phyloP scores from a whole-genome alignment of 805 yeast species.

The Lipomyces lipofer region DNA sequence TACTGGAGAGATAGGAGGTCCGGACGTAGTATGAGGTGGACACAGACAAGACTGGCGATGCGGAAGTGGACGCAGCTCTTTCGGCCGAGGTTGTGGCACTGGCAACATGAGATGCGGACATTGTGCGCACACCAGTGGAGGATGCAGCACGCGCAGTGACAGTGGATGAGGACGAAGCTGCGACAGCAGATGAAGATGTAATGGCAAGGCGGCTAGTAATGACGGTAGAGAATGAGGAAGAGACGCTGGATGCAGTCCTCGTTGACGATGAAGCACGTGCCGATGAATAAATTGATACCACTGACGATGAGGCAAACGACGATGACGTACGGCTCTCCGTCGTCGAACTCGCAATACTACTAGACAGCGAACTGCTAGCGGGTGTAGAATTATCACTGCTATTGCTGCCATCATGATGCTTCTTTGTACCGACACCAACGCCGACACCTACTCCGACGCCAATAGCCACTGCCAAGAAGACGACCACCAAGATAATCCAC shows the following conservation, averaged over 20 bases:
- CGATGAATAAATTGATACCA: too few species aligned
- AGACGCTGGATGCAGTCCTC: background rate
- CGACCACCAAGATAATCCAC: slow-evolving; percentile 7
- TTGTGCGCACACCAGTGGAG: background rate
- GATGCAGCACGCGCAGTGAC: background rate
- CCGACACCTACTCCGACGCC: slow-evolving; percentile 32
- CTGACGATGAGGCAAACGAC: too few species aligned
- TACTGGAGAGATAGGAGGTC: too few species aligned
- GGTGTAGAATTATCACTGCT: slow-evolving; percentile 1
- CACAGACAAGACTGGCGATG: background rate
- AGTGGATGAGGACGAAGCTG: background rate
- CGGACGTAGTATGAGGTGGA: background rate
- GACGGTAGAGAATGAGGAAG: background rate
- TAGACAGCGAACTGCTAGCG: too few species aligned
- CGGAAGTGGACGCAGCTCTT: background rate
- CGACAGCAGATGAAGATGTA: background rate
- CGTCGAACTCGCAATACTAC: too few species aligned
- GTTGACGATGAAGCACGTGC: background rate
- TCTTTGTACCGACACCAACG: slow-evolving; percentile 26
- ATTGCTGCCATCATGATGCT: slow-evolving; percentile 3
- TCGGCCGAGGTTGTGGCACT: background rate
- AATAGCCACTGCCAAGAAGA: slow-evolving; percentile 25
- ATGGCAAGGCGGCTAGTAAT: background rate
- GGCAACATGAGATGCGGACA: background rate
- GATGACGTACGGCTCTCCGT: too few species aligned